phyloP scores from a whole-genome alignment of 2,329 filamentous ascomycete species.

The Trichoderma sp. region DNA sequence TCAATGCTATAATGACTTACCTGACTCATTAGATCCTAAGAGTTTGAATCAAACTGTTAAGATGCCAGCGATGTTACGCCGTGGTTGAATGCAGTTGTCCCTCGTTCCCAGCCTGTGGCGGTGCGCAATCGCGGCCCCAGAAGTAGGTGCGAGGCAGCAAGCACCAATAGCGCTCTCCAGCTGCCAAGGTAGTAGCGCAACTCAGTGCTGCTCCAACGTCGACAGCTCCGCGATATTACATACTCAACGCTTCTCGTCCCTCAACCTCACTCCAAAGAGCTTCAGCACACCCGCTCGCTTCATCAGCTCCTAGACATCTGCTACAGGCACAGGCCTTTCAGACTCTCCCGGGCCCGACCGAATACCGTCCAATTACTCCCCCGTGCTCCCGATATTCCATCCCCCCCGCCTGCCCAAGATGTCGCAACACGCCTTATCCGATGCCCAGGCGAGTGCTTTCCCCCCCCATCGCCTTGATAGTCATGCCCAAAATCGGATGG shows the following conservation, averaged over 20 bases:
- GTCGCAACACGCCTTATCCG: conserved; percentile 96
- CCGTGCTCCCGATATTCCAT: background rate
- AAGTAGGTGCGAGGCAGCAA: conserved; percentile 18
- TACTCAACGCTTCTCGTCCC: conserved; percentile 6
- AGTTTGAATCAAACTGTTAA: background rate
- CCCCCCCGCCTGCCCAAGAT: conserved; percentile 58
- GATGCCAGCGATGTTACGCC: background rate
- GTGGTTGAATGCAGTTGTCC: background rate
- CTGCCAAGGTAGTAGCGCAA: conserved; percentile 8
- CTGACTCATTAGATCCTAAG: too few species aligned
- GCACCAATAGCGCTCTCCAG: conserved; percentile 14
- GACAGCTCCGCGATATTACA: conserved; percentile 26
- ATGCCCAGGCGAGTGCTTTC: conserved; percentile 76
- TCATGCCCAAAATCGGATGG: conserved; percentile 27
- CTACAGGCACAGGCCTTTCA: background rate
- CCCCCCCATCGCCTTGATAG: conserved; percentile 9
- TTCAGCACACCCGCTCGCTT: conserved; percentile 3
- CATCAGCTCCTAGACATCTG: background rate
- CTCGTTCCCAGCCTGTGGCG: conserved; percentile 8
- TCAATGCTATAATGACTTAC: too few species aligned
- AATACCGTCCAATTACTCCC: conserved; percentile 9
- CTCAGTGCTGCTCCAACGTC: conserved; percentile 21
- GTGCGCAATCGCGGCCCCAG: conserved; percentile 24
- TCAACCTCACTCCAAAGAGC: conserved; percentile 1
- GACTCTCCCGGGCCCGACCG: background rate